Percentiles rank a stretch among this genome's conserved stretches.
phyloP scores from a whole-genome alignment of 2,329 filamentous ascomycete genomes.

The Leptographium flavum region DNA sequence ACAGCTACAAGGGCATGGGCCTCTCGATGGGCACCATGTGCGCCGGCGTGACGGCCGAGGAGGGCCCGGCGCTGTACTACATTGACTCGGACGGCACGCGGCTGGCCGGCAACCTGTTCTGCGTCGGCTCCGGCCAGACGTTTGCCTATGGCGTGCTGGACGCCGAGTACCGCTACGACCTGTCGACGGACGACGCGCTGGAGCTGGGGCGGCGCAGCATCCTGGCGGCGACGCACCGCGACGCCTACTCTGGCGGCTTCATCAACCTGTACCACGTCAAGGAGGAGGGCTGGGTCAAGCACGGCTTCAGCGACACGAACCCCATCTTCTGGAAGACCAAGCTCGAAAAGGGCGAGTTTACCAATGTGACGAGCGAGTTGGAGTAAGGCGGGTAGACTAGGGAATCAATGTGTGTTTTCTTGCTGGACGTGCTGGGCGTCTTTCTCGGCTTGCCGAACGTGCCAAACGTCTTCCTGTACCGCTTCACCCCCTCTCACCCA shows the following conservation, averaged over 20 bases:
- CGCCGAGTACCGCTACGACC: slow-evolving; percentile 83
- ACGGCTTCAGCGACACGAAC: slow-evolving; percentile 96
- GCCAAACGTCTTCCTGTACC: background rate
- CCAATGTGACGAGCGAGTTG: slow-evolving; percentile 74
- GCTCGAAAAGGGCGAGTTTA: slow-evolving; percentile 96
- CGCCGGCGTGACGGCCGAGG: slow-evolving; percentile 85
- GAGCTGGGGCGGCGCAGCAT: slow-evolving; percentile 87
- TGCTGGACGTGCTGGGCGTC: background rate
- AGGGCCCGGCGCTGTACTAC: slow-evolving; percentile 96
- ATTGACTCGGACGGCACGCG: slow-evolving; percentile 95
- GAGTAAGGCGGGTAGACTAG: slow-evolving; percentile 23
- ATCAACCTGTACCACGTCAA: slow-evolving; percentile 99
- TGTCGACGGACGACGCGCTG: slow-evolving; percentile 75
- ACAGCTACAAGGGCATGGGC: slow-evolving; percentile 98
- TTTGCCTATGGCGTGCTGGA: slow-evolving; percentile 98
- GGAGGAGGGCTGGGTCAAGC: slow-evolving; percentile 97
- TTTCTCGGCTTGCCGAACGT: background rate
- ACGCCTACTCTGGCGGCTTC: slow-evolving; percentile 96
- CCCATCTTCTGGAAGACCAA: slow-evolving; percentile 99
- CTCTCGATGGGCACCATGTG: slow-evolving; percentile 99
- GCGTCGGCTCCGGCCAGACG: slow-evolving; percentile 93
- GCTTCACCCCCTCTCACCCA: slow-evolving; percentile 21
- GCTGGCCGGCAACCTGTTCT: slow-evolving; percentile 89
- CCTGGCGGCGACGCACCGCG: slow-evolving; percentile 86
- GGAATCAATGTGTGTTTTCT: background rate